phyloP scores from a whole-genome alignment of 2,329 filamentous ascomycete genomes.

The Aspergillus awamori region DNA sequence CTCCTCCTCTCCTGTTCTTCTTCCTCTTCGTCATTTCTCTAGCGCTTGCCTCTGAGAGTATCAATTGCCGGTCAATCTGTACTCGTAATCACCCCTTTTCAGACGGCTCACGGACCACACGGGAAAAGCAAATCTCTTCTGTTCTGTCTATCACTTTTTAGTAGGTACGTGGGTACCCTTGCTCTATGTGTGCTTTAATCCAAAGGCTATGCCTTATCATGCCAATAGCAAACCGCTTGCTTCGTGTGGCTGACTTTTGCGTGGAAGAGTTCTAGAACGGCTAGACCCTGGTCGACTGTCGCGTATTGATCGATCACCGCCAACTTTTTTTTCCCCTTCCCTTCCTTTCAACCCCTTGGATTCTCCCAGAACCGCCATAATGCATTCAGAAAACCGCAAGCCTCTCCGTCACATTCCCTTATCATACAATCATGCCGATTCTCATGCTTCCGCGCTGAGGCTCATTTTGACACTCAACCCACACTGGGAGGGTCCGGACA shows the following conservation, averaged over 20 bases:
- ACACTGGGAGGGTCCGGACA: conserved; percentile 75
- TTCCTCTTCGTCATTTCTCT: conserved; percentile 16
- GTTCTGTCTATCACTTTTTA: neutral
- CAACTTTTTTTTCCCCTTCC: neutral
- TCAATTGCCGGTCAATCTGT: conserved; percentile 25
- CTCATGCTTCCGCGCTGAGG: conserved; percentile 74
- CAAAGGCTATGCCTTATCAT: neutral
- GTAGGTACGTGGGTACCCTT: neutral
- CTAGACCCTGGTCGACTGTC: neutral
- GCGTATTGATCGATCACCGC: neutral
- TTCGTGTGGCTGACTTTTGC: neutral
- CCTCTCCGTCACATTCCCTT: conserved; percentile 65
- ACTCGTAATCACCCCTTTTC: conserved; percentile 5
- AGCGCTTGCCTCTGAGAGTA: conserved; percentile 9
- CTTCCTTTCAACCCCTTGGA: neutral
- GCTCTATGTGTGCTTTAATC: neutral
- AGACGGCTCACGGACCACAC: neutral
- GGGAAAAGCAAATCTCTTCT: neutral
- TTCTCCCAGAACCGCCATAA: neutral
- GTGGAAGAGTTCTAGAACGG: neutral
- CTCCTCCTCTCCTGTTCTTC: conserved; percentile 19
- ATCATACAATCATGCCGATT: conserved; percentile 75
- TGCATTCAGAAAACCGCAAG: conserved; percentile 6
- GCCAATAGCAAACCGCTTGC: neutral
- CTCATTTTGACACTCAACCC: conserved; percentile 80